These are phyloP conservation scores for Citrus unshiu DNA, from an alignment of 345 rosid genomes.

Conservation along the genomic window DNA sequence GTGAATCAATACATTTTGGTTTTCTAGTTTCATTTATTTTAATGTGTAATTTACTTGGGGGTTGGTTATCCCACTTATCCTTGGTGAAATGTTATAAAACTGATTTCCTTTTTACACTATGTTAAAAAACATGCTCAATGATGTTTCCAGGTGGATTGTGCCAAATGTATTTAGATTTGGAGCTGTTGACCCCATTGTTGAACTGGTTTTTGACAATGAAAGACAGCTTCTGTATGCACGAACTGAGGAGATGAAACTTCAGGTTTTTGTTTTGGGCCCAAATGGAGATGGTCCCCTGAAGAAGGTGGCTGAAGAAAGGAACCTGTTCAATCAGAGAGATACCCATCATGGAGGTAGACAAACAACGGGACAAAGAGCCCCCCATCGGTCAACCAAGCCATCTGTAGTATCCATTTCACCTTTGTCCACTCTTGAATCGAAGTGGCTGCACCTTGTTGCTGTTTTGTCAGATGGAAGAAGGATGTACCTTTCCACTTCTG, in stretches of 20 bases:
- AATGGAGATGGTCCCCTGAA: slow-evolving; percentile 79
- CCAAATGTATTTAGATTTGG: slow-evolving; percentile 96
- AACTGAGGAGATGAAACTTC: slow-evolving; percentile 95
- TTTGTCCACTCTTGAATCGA: slow-evolving; percentile 80
- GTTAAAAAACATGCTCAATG: slow-evolving; percentile 1
- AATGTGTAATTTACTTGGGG: not conserved
- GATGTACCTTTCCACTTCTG: slow-evolving; percentile 85
- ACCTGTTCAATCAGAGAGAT: slow-evolving; percentile 78
- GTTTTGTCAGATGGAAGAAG: slow-evolving; percentile 95
- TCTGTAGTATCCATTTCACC: slow-evolving; percentile 86
- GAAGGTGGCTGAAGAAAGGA: slow-evolving; percentile 93
- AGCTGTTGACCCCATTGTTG: slow-evolving; percentile 85
- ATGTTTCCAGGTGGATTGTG: slow-evolving; percentile 82
- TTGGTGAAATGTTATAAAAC: not conserved
- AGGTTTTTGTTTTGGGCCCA: slow-evolving; percentile 70
- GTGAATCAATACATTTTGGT: not conserved
- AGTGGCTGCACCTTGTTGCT: slow-evolving; percentile 91
- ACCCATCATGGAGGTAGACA: slow-evolving; percentile 66
- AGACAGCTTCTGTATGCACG: slow-evolving; percentile 88
- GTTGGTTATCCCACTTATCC: not conserved
- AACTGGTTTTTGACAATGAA: slow-evolving; percentile 91
- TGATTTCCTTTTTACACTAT: not conserved
- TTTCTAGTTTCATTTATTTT: not conserved
- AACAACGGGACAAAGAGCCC: slow-evolving; percentile 49
- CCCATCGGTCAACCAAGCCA: slow-evolving; percentile 63